These are phyloP conservation scores for Acaromyces ingoldii DNA, from an alignment of 1,284 basidiomycete genomes.

Conservation along the genomic window DNA sequence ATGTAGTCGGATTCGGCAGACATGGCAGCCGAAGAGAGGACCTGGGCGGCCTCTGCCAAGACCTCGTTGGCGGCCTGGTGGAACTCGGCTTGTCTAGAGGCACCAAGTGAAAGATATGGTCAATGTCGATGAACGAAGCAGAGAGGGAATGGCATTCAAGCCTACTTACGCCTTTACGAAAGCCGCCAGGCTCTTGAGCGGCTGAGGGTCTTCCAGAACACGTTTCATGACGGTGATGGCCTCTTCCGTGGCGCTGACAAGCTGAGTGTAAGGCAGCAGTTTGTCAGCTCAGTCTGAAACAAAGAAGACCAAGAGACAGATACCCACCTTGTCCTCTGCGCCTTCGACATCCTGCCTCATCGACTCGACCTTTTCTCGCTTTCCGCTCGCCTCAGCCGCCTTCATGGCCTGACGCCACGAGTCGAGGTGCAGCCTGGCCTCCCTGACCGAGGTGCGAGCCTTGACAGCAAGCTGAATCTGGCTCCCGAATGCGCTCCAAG, in stretches of 20 bases:
- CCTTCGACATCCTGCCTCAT: slow-evolving; percentile 44
- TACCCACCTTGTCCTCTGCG: slow-evolving; percentile 45
- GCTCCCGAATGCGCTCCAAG: slow-evolving; percentile 61
- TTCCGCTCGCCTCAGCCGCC: slow-evolving; percentile 27
- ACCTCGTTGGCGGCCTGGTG: slow-evolving; percentile 80
- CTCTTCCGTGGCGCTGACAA: slow-evolving; percentile 94
- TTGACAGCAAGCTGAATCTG: slow-evolving; percentile 46
- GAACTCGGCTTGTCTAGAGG: slow-evolving; percentile 67
- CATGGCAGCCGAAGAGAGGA: slow-evolving; percentile 4
- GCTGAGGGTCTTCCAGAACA: slow-evolving; percentile 94
- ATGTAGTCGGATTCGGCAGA: slow-evolving; percentile 14
- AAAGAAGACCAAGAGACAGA: background rate
- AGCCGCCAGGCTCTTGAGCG: slow-evolving; percentile 85
- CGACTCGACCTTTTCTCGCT: slow-evolving; percentile 32
- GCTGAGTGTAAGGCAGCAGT: slow-evolving; percentile 24
- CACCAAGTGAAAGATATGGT: slow-evolving; percentile 64
- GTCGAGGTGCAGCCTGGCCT: slow-evolving; percentile 48
- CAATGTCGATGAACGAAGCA: background rate
- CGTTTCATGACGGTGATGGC: slow-evolving; percentile 98
- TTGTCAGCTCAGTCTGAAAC: background rate
- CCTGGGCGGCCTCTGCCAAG: slow-evolving; percentile 61
- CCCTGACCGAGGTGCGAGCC: slow-evolving; percentile 44
- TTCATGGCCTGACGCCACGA: slow-evolving; percentile 46
- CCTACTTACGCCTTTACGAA: slow-evolving; percentile 68
- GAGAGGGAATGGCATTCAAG: background rate